phyloP scores from a whole-genome alignment of 192 early-diverging fungal species.

The Coemansia sp. region DNA sequence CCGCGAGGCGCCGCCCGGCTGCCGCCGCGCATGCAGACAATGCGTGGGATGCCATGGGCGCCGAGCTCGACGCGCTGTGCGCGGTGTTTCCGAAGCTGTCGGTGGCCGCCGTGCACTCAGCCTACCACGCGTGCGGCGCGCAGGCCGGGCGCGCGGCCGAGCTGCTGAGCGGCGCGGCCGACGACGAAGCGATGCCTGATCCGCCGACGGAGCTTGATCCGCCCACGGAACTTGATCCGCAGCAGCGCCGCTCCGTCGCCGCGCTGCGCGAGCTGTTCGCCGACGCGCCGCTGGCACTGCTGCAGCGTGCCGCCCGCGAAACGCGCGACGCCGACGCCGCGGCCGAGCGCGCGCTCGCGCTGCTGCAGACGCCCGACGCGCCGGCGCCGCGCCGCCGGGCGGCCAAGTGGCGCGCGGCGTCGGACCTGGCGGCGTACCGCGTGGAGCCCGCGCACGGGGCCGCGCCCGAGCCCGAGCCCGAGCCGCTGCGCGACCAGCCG shows the following conservation, averaged over 20 bases:
- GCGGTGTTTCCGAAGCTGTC: slow-evolving; percentile 32
- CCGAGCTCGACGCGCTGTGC: slow-evolving; percentile 28
- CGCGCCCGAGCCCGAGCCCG: slow-evolving; percentile 6
- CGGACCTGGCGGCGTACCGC: slow-evolving; percentile 18
- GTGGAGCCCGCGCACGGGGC: neutral
- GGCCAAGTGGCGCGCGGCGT: slow-evolving; percentile 26
- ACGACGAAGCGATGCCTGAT: too few species aligned
- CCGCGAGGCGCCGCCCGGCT: too few species aligned
- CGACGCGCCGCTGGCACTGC: slow-evolving; percentile 2
- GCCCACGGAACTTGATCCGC: neutral
- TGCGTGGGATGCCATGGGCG: slow-evolving; percentile 33
- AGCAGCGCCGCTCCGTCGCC: neutral
- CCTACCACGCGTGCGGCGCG: slow-evolving; percentile 37
- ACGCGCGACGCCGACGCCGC: slow-evolving; percentile 18
- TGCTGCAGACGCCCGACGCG: neutral
- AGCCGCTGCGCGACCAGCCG: slow-evolving; percentile 25
- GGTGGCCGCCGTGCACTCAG: slow-evolving; percentile 17
- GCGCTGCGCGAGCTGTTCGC: slow-evolving; percentile 24
- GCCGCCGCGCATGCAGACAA: too few species aligned
- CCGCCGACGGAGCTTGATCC: neutral
- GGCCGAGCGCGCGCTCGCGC: slow-evolving; percentile 13
- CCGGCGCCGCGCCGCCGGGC: too few species aligned
- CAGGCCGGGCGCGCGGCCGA: slow-evolving; percentile 8
- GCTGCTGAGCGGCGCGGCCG: slow-evolving; percentile 9
- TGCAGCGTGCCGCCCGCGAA: slow-evolving; percentile 16